These are phyloP conservation scores for Suhomyces taliae DNA, from an alignment of 1,139 yeast species.

Conservation along the genomic window DNA sequence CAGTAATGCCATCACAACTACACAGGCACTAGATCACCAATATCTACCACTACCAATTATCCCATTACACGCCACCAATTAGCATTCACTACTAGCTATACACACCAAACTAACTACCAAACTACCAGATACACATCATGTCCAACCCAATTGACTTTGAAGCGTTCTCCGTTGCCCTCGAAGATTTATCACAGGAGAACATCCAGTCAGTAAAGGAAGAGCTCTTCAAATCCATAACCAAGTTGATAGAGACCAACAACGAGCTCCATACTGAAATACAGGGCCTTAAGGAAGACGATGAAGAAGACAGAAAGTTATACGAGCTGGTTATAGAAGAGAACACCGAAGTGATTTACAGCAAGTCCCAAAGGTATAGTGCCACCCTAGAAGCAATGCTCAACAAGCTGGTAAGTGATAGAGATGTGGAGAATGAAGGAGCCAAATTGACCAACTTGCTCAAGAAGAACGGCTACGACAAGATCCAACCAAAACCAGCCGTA, in stretches of 20 bases:
- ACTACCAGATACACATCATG: not conserved
- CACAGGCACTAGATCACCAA: too few relatives aligned
- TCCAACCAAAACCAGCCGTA: not conserved
- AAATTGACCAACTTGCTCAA: constrained; percentile 1
- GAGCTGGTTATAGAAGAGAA: constrained; percentile 36
- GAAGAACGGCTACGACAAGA: not conserved
- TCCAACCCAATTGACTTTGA: constrained; percentile 28
- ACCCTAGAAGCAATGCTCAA: constrained; percentile 3
- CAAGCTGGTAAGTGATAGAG: constrained; percentile 4
- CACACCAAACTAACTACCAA: too few relatives aligned
- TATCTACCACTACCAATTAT: too few relatives aligned
- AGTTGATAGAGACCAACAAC: constrained; percentile 34
- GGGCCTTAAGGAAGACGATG: constrained; percentile 10
- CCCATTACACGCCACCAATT: too few relatives aligned
- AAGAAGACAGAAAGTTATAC: constrained; percentile 3
- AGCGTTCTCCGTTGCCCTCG: constrained; percentile 31
- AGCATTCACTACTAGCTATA: too few relatives aligned
- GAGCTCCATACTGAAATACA: constrained; percentile 30
- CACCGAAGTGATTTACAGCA: constrained; percentile 23
- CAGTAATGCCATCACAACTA: too few relatives aligned
- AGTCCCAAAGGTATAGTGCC: not conserved
- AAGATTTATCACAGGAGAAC: constrained; percentile 37
- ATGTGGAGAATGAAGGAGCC: not conserved
- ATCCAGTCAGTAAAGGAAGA: constrained; percentile 25
- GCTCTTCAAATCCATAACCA: constrained; percentile 26